Conservation (phyloP, 2,329 filamentous ascomycete species). For the Alternaria angustiovoidea region DNA sequence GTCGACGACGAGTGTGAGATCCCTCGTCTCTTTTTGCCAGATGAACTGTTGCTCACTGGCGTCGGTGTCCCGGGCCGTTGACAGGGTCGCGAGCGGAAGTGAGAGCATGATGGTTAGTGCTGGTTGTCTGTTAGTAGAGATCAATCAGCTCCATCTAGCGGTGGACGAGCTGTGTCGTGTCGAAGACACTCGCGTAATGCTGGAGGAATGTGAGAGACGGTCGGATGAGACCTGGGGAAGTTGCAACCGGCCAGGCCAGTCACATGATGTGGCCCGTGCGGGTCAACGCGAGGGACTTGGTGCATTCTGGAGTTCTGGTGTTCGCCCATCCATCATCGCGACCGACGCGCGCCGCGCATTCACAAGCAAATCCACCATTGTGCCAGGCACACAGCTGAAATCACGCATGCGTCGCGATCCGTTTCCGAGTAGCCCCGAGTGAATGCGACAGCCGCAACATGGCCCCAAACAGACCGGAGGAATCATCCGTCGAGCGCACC, state of each 20-base stretch:
- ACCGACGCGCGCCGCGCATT: conserved; percentile 42
- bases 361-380: conserved; percentile 34
- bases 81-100: conserved; percentile 43
- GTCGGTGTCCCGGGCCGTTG: conserved; percentile 44
- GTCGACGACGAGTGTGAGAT: conserved; percentile 46
- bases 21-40: conserved; percentile 47
- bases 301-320: conserved; percentile 39
- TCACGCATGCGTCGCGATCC: conserved; percentile 33
- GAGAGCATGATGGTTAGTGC: conserved; percentile 37
- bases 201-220: not conserved
- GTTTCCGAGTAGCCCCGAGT: conserved; percentile 24
- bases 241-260: conserved; percentile 13
- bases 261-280: conserved; percentile 30
- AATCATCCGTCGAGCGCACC: conserved; percentile 58
- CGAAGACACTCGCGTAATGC: not conserved
- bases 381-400: conserved; percentile 28
- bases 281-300: conserved; percentile 32
- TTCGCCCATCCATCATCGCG: conserved; percentile 43
- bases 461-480: conserved; percentile 55
- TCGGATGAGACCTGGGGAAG: conserved; percentile 19
- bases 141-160: not conserved
- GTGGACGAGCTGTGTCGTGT: not conserved
- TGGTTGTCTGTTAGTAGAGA: conserved; percentile 1
- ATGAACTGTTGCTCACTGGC: conserved; percentile 37
- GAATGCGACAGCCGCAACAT: conserved; percentile 53